Conservation (phyloP, 495 filamentous ascomycete genomes). For the Tirmania nivea region DNA sequence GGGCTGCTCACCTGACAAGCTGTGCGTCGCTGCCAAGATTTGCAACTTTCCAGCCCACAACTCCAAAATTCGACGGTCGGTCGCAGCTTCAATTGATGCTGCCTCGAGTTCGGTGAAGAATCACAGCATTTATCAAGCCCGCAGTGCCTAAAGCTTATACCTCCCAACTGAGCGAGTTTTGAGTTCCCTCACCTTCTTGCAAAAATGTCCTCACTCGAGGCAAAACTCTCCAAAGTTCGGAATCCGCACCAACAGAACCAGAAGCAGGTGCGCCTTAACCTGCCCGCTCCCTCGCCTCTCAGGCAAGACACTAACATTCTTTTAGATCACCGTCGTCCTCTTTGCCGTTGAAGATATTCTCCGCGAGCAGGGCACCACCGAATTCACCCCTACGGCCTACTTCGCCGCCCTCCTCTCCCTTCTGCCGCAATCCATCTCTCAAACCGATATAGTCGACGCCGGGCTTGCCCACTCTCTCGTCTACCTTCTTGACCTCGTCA, state of each 20-base stretch:
- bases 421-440: constrained; percentile 49
- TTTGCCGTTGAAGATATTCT: constrained; percentile 83
- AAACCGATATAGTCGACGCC: constrained; percentile 48
- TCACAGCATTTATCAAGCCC: no score
- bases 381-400: constrained; percentile 70
- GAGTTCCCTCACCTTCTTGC: not conserved
- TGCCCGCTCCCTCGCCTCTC: not conserved
- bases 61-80: no score
- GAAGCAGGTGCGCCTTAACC: constrained; percentile 44
- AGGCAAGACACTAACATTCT: not conserved
- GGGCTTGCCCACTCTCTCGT: constrained; percentile 72
- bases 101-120: no score
- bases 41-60: no score
- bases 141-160: no score
- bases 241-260: constrained; percentile 90
- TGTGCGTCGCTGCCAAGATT: no score
- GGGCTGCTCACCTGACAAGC: no score
- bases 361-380: constrained; percentile 50
- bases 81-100: no score
- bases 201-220: constrained; percentile 40
- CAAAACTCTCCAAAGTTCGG: constrained; percentile 86
- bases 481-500: constrained; percentile 83
- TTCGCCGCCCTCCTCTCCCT: constrained; percentile 90
- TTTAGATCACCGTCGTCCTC: constrained; percentile 66
- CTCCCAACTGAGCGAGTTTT: no score